Evolutionary conservation across 2,329 filamentous ascomycete genomes (phyloP).

Genomic region (Beauveria sp.): DNA sequence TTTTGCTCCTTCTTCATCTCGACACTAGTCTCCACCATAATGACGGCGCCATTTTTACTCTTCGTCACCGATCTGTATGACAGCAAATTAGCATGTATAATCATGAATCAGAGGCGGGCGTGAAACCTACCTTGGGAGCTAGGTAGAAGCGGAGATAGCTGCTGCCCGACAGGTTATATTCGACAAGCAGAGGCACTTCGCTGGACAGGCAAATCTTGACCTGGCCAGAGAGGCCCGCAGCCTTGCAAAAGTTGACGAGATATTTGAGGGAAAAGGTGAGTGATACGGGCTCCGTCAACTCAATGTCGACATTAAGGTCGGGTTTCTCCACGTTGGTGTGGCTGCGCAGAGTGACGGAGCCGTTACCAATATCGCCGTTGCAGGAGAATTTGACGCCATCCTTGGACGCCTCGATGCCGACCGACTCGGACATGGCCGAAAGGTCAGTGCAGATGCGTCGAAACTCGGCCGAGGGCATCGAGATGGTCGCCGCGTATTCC

Average conservation of each 20-base stretch:
- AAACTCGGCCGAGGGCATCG: slow-evolving; percentile 85
- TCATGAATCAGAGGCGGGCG: not conserved
- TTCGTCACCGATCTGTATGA: slow-evolving; percentile 21
- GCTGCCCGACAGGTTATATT: slow-evolving; percentile 74
- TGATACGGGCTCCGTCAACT: slow-evolving; percentile 83
- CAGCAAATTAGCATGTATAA: not conserved
- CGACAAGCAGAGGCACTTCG: slow-evolving; percentile 91
- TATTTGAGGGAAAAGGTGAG: slow-evolving; percentile 99
- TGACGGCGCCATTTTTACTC: slow-evolving; percentile 15
- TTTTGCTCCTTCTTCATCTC: not conserved
- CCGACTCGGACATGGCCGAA: slow-evolving; percentile 87
- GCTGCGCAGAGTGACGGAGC: slow-evolving; percentile 82
- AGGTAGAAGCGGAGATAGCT: slow-evolving; percentile 96
- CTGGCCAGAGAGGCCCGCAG: slow-evolving; percentile 67
- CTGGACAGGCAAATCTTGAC: slow-evolving; percentile 93
- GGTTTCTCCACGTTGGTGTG: slow-evolving; percentile 87
- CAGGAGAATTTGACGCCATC: slow-evolving; percentile 94
- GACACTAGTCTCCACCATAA: too few relatives aligned
- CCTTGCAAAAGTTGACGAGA: slow-evolving; percentile 99
- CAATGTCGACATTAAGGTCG: slow-evolving; percentile 76
- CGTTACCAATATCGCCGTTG: slow-evolving; percentile 91
- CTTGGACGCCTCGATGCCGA: slow-evolving; percentile 92
- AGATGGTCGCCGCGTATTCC: slow-evolving; percentile 89
- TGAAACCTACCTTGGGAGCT: slow-evolving; percentile 75
- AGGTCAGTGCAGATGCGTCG: slow-evolving; percentile 91